Evolutionary conservation across 495 filamentous ascomycete genomes (phyloP), one percentile per base, ranked within the genome.

Genomic region (Xylaria cubensis): DNA sequence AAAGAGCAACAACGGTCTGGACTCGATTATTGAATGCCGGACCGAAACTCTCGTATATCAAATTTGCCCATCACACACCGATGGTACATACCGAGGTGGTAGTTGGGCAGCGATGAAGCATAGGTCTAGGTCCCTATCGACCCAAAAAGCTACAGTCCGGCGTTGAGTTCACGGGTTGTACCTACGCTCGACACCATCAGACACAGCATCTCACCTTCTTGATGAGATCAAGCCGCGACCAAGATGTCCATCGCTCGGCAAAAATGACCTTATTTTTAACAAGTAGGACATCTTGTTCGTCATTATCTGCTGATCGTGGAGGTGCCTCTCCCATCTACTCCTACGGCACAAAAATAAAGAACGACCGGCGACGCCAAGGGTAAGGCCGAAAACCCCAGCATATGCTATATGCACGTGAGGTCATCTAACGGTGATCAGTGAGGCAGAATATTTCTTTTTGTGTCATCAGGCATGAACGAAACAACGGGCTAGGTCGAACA

Each of bases 301-400:
- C 19, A 59, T 58, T 34, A 24, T 46, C 41, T 39, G 42, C 67
- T 36, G 67, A 62, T 62, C 44, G 26, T 41, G 24, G 26, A 21
- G 46, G 5, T 29, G 24, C 19, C 36, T 17, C 8, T 48, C 46
- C 0, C n/a, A 26, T 67, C 46, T 67, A 15, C 44, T 29, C 39
- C 10, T 44, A 58, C 50, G 26, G 5, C 10, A 21, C 24, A 39
- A 68, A 36, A 36, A 36, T 15, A 44, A 44, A 67, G 12, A 69
- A 15, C 42, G 50, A 41, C 42, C 36, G 36, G 4, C 29, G 55
- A 36, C 9, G 42, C 55, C 19, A 61, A 44, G 15, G 5, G 50
- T 44, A 34, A 46, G 42, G 44, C 55, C 67, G 67, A 61, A 62
- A 15, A 39, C 44, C 65, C 59, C 59, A 62, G 59, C 36, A 62